Conservation (phyloP, 495 filamentous ascomycete genomes). For the Penicillium atrosanguineum region DNA sequence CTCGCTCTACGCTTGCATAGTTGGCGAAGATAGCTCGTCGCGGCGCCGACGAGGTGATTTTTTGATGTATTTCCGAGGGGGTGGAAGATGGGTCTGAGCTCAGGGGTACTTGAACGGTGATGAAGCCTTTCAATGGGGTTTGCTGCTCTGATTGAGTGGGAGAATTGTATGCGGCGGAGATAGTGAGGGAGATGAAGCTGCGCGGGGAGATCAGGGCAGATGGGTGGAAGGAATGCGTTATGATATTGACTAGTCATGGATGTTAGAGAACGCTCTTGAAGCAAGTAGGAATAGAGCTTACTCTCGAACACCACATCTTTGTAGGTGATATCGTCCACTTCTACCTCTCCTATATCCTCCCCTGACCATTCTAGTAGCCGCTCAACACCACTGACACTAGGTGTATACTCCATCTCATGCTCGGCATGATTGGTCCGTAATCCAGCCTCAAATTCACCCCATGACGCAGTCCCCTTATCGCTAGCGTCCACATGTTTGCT, state of each 20-base stretch:
- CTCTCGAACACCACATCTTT: conserved; percentile 50
- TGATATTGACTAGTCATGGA: conserved; percentile 37
- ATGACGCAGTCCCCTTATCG: conserved; percentile 58
- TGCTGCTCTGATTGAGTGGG: conserved; percentile 1
- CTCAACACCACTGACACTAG: conserved; percentile 57
- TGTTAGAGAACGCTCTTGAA: conserved; percentile 13
- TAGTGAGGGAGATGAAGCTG: conserved; percentile 35
- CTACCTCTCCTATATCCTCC: conserved; percentile 27
- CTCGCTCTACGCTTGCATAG: conserved; percentile 62
- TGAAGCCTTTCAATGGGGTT: conserved; percentile 35
- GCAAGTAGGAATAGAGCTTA: conserved; percentile 49
- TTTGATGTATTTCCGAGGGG: conserved; percentile 29
- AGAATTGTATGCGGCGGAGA: conserved; percentile 27
- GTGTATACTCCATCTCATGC: conserved; percentile 72
- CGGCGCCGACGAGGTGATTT: conserved; percentile 26
- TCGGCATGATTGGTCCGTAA: conserved; percentile 61
- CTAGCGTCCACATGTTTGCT: conserved; percentile 57
- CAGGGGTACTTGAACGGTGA: conserved; percentile 57
- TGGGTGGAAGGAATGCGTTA: conserved; percentile 41
- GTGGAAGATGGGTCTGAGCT: conserved; percentile 30
- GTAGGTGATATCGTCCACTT: conserved; percentile 31
- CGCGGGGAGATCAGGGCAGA: conserved; percentile 34
- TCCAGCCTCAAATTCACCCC: conserved; percentile 60
- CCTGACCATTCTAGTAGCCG: conserved; percentile 51
- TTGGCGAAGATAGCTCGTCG: conserved; percentile 48